Evolutionary conservation across 306 rosid species (phyloP).

Genomic region (Abrus precatorius): DNA sequence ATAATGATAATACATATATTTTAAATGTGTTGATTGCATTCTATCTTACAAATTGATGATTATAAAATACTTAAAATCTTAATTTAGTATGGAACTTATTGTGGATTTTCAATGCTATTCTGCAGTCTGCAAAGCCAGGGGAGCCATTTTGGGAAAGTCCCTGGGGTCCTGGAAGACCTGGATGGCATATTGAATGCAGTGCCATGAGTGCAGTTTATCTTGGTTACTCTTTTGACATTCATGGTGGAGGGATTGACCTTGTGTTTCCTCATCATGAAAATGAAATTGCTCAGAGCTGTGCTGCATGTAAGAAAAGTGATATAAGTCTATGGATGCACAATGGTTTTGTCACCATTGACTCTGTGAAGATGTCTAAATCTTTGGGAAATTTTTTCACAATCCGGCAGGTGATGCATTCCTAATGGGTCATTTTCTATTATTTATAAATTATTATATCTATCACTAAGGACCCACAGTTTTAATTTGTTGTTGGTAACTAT

Average conservation of each 20-base stretch:
- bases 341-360: conserved; percentile 92
- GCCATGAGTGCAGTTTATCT: conserved; percentile 96
- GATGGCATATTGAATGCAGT: conserved; percentile 99
- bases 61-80: conserved; percentile 17
- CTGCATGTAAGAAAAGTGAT: conserved; percentile 82
- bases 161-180: conserved; percentile 99
- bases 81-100: conserved; percentile 40
- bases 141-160: conserved; percentile 99
- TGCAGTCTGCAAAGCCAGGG: conserved; percentile 92
- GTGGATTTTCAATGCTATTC: conserved; percentile 36
- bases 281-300: conserved; percentile 99
- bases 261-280: conserved; percentile 99
- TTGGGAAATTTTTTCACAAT: conserved; percentile 96
- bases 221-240: conserved; percentile 91
- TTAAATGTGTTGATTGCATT: conserved; percentile 25
- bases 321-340: conserved; percentile 93
- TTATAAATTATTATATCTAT: not conserved
- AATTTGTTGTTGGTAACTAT: conserved; percentile 16
- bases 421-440: conserved; percentile 19
- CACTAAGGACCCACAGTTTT: not conserved
- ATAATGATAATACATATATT: conserved; percentile 14
- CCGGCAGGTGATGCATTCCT: conserved; percentile 71
- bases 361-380: conserved; percentile 96
- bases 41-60: conserved; percentile 22
- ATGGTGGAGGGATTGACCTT: conserved; percentile 98